A percentile compares a stretch with the other conserved stretches of the same genome.
Conservation (phyloP, 75 land plant species). For the Ceratopteris richardii region DNA sequence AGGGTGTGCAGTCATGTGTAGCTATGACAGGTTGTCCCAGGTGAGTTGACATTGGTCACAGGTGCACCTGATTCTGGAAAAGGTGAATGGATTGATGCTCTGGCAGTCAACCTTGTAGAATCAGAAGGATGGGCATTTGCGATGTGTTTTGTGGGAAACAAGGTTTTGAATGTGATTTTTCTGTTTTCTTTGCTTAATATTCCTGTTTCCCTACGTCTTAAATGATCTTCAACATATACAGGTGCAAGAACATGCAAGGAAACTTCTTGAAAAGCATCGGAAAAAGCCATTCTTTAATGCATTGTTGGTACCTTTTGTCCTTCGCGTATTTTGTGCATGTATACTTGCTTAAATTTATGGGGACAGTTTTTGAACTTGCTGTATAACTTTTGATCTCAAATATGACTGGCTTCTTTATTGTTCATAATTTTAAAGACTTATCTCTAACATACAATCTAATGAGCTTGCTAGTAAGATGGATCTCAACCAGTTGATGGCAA, state of each 20-base stretch:
- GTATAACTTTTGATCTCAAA: too few species aligned
- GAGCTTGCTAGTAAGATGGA: too few species aligned
- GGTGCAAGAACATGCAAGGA: conserved; percentile 93
- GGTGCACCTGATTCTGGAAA: conserved; percentile 98
- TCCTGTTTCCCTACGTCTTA: background rate
- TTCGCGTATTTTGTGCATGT: too few species aligned
- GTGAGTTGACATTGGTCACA: conserved; percentile 88
- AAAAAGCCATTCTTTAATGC: conserved; percentile 80
- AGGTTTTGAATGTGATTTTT: conserved; percentile 32
- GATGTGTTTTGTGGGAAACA: conserved; percentile 98
- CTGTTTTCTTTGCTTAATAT: background rate
- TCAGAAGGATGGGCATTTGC: conserved; percentile 75
- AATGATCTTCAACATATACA: conserved; percentile 5
- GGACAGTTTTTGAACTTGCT: too few species aligned
- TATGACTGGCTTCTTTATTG: too few species aligned
- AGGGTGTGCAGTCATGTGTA: too few species aligned
- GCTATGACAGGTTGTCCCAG: conserved; percentile 72
- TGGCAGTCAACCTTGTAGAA: conserved; percentile 66
- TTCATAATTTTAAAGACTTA: too few species aligned
- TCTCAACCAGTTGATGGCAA: too few species aligned
- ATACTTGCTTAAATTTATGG: too few species aligned
- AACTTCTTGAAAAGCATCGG: conserved; percentile 81
- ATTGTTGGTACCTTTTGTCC: conserved; percentile 25
- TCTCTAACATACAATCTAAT: too few species aligned
- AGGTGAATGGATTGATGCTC: conserved; percentile 99